Percentiles rank a stretch among this genome's conserved stretches.
phyloP scores from a whole-genome alignment of 495 filamentous ascomycete species.

The Friedmanniomyces endolithicus region DNA sequence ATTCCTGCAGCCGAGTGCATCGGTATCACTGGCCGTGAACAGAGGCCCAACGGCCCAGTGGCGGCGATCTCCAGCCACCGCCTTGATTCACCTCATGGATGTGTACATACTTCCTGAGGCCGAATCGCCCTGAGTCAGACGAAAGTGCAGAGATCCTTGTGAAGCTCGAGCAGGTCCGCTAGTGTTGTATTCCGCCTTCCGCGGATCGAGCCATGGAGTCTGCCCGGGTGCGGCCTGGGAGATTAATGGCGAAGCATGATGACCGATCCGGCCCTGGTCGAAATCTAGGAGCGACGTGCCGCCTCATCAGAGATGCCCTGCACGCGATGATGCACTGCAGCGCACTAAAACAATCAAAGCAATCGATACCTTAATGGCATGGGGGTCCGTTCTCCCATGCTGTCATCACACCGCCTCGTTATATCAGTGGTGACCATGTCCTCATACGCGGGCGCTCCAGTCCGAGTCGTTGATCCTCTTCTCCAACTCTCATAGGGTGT shows the following conservation, averaged over 20 bases:
- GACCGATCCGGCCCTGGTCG: neutral
- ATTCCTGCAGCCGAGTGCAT: too few species aligned
- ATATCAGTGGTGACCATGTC: constrained; percentile 4
- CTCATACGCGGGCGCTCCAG: constrained; percentile 6
- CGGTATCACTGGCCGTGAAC: too few species aligned
- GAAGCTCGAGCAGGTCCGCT: constrained; percentile 7
- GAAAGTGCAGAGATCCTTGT: neutral
- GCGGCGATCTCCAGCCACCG: too few species aligned
- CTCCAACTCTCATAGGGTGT: constrained; percentile 11
- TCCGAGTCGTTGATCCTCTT: constrained; percentile 1
- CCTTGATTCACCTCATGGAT: neutral
- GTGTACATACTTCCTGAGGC: neutral
- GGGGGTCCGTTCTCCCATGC: neutral
- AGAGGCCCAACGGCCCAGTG: too few species aligned
- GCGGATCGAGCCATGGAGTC: constrained; percentile 4
- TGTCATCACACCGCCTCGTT: constrained; percentile 19
- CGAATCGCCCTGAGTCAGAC: constrained; percentile 1
- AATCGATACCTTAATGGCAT: neutral
- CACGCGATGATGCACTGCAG: constrained; percentile 16
- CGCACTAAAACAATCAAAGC: constrained; percentile 7
- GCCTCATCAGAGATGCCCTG: constrained; percentile 9
- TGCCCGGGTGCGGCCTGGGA: neutral
- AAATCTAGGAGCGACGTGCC: constrained; percentile 1
- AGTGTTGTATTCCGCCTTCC: constrained; percentile 5
- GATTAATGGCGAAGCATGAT: constrained; percentile 2